phyloP scores from a whole-genome alignment of 805 yeast genomes.

The Wickerhamomyces ciferrii region DNA sequence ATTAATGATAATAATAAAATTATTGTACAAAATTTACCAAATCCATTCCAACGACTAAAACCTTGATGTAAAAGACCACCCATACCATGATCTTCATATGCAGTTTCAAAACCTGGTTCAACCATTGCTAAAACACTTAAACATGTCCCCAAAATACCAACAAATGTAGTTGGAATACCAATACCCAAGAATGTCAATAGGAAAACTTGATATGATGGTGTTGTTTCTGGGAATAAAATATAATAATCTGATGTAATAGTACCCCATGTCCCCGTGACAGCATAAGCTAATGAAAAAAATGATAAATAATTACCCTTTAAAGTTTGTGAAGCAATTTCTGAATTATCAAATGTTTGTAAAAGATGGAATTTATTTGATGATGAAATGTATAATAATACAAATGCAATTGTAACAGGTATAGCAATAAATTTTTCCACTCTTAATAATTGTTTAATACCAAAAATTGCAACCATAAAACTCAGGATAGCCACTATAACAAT shows the following conservation, averaged over 20 bases:
- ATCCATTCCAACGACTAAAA: constrained; percentile 65
- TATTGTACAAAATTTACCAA: constrained; percentile 71
- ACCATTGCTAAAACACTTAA: constrained; percentile 61
- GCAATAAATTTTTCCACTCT: constrained; percentile 64
- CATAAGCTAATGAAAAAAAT: constrained; percentile 66
- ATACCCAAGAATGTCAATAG: constrained; percentile 61
- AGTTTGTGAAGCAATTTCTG: constrained; percentile 28
- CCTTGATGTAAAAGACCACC: constrained; percentile 71
- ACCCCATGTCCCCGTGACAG: constrained; percentile 88
- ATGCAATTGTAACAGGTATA: constrained; percentile 63
- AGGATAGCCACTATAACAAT: constrained; percentile 63
- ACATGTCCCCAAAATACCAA: constrained; percentile 69
- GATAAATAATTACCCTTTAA: constrained; percentile 65
- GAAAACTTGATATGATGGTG: constrained; percentile 51
- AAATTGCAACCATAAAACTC: constrained; percentile 63
- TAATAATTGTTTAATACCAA: constrained; percentile 71
- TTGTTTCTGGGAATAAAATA: constrained; percentile 70
- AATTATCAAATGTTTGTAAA: constrained; percentile 27
- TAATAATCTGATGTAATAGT: constrained; percentile 83
- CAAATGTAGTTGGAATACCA: constrained; percentile 67
- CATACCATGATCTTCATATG: constrained; percentile 55
- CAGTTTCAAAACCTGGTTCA: constrained; percentile 49
- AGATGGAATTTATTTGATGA: constrained; percentile 41
- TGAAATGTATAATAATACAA: constrained; percentile 61
- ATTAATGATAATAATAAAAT: constrained; percentile 69